Percentiles rank a stretch among this genome's conserved stretches.
phyloP scores from a whole-genome alignment of 345 rosid genomes.

The Heritiera fomes region DNA sequence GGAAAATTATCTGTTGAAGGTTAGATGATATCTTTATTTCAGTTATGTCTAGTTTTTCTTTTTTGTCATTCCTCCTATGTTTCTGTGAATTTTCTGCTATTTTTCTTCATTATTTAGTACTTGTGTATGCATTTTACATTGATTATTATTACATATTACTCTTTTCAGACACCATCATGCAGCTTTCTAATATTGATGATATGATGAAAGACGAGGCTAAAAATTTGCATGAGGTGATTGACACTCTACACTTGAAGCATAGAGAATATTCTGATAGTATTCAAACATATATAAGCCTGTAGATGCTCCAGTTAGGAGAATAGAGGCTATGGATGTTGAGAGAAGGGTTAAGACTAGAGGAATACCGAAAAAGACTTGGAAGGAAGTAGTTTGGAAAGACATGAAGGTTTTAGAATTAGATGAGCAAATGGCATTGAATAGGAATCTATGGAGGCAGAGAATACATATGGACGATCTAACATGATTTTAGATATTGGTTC shows the following conservation, averaged over 20 bases:
- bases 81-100: constrained; percentile 21
- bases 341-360: too few species aligned
- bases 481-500: too few species aligned
- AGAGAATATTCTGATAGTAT: constrained; percentile 52
- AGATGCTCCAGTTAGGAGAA: too few species aligned
- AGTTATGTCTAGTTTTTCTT: constrained; percentile 11
- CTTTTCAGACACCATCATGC: constrained; percentile 55
- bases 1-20: constrained; percentile 64
- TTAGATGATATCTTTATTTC: constrained; percentile 39
- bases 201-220: constrained; percentile 81
- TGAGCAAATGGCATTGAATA: too few species aligned
- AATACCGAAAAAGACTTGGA: too few species aligned
- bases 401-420: too few species aligned
- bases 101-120: constrained; percentile 13
- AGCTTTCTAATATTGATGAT: constrained; percentile 65
- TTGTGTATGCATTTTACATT: not conserved
- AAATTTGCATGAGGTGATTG: constrained; percentile 57
- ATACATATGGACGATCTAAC: too few species aligned
- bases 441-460: too few species aligned
- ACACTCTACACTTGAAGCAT: constrained; percentile 65
- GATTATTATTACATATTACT: constrained; percentile 21
- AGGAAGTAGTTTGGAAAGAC: too few species aligned
- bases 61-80: constrained; percentile 14
- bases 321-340: too few species aligned
- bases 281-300: constrained; percentile 47